Evolutionary conservation across 2,329 filamentous ascomycete species (phyloP), one percentile per base, ranked within the genome.

Genomic region (Aureobasidium musti): DNA sequence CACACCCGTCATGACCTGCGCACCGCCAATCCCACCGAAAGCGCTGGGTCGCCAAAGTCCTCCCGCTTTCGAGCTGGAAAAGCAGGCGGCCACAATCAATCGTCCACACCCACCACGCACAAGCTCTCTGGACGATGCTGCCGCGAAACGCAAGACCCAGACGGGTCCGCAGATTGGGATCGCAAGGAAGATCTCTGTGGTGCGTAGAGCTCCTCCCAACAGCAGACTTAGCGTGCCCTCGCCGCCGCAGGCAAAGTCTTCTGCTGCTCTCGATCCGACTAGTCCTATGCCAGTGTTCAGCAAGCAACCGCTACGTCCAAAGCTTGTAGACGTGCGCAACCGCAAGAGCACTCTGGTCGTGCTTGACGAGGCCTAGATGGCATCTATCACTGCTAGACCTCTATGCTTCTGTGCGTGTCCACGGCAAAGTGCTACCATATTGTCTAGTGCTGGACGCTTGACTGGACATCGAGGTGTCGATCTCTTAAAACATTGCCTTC

Each of bases 311-410:
- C 41, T 76, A 17, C 56, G 70, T 28, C 75, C 75, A 23, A 67
- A 72, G 35, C 71, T 77, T 3, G 74, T 77, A 53, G 72, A 76
- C 49, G 57, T 77, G 67, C 67, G 69, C 66, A 72, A 73, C 50
- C 68, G 74, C 45, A 75, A 75, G 70, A 76, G 74, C 61, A 73
- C 72, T 35, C 68, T 73, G 30, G 73, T 73, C 3, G 65, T 74
- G 53, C 69, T 74, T 59, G 74, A 74, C 50, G 67, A 66, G 45
- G 68, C 68, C 33, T 67, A 66, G 61, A 52, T 5, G 47, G 26
- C n/a, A 43, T 26, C 35, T 17, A 17, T 30, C n/a, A 50, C 47
- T 30, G 26, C 47, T 50, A 50, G 21, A 30, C 43, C 43, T 7
- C 43, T 10, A 23, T n/a, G 3, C 43, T 45, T 21, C n/a, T n/a